Percentiles rank a stretch among this genome's conserved stretches.
phyloP scores from a whole-genome alignment of 495 filamentous ascomycete species.

The Penicillium mononematosum region DNA sequence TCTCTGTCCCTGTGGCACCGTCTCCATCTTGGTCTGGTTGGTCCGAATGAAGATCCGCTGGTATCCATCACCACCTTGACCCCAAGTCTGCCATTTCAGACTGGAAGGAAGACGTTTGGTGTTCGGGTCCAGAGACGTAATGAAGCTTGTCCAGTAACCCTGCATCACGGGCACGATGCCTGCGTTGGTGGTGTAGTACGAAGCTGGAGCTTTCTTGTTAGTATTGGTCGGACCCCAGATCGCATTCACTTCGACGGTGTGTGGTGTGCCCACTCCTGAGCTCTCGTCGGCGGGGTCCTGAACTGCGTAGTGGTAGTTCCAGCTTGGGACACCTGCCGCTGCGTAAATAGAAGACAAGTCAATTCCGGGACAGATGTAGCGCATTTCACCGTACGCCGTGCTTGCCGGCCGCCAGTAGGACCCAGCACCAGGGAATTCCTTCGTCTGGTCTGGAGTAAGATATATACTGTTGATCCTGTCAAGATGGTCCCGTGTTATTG shows the following conservation, averaged over 20 bases:
- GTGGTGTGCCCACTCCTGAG: slow-evolving; percentile 58
- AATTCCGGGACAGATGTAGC: slow-evolving; percentile 70
- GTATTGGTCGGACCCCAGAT: slow-evolving; percentile 57
- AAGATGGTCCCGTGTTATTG: slow-evolving; percentile 53
- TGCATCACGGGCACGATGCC: slow-evolving; percentile 58
- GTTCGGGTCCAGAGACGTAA: slow-evolving; percentile 64
- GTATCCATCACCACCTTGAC: slow-evolving; percentile 24
- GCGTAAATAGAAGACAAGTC: slow-evolving; percentile 51
- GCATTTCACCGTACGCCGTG: slow-evolving; percentile 67
- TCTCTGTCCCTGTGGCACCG: slow-evolving; percentile 43
- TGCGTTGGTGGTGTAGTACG: slow-evolving; percentile 54
- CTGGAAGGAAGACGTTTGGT: slow-evolving; percentile 38
- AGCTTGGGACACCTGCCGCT: slow-evolving; percentile 40
- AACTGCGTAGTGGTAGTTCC: slow-evolving; percentile 69
- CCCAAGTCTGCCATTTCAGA: slow-evolving; percentile 53
- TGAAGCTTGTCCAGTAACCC: slow-evolving; percentile 69
- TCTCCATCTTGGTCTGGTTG: slow-evolving; percentile 59
- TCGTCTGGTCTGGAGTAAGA: slow-evolving; percentile 43
- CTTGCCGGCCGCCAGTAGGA: slow-evolving; percentile 60
- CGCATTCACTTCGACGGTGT: slow-evolving; percentile 60
- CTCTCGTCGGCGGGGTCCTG: slow-evolving; percentile 46
- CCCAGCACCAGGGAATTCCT: slow-evolving; percentile 43
- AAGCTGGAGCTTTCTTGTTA: slow-evolving; percentile 43
- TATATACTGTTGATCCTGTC: slow-evolving; percentile 57
- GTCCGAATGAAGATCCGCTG: slow-evolving; percentile 55